Percentiles rank a stretch among this genome's conserved stretches.
Evolutionary conservation across 2,329 filamentous ascomycete genomes (phyloP).

Genomic region (Microsporum canis): DNA sequence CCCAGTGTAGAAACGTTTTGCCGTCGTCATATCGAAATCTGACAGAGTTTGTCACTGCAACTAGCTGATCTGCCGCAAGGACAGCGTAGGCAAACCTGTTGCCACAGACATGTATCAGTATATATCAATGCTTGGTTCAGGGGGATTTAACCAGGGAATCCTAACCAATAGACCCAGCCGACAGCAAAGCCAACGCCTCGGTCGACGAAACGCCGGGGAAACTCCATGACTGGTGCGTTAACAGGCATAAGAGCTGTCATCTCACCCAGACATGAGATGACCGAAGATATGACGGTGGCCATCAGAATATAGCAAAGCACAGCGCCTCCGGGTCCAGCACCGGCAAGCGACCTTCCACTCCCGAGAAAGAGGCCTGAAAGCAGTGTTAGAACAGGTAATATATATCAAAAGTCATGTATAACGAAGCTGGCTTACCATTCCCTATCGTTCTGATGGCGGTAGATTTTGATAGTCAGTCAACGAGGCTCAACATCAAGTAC

Average conservation of each 20-base stretch:
- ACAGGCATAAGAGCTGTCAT: conserved; percentile 35
- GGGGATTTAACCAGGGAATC: conserved; percentile 21
- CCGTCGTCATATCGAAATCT: conserved; percentile 29
- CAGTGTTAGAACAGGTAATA: conserved; percentile 2
- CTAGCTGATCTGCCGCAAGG: conserved; percentile 28
- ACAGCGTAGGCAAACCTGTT: conserved; percentile 25
- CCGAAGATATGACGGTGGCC: conserved; percentile 35
- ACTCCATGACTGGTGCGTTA: conserved; percentile 32
- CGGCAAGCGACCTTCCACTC: conserved; percentile 30
- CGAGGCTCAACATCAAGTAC: neutral
- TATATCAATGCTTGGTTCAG: neutral
- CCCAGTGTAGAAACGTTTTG: conserved; percentile 23
- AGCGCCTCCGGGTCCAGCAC: conserved; percentile 33
- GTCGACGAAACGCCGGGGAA: conserved; percentile 31
- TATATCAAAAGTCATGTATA: neutral
- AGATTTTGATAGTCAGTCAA: neutral
- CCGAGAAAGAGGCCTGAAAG: conserved; percentile 30
- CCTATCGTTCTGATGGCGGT: conserved; percentile 26
- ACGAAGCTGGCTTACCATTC: conserved; percentile 23
- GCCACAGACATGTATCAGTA: neutral
- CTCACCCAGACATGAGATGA: conserved; percentile 35
- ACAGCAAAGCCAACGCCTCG: conserved; percentile 36
- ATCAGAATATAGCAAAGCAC: conserved; percentile 34
- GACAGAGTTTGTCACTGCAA: conserved; percentile 32
- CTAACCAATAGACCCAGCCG: conserved; percentile 37